These are phyloP conservation scores for Fusarium palustre DNA, from an alignment of 2,329 filamentous ascomycete species.

Conservation along the genomic window DNA sequence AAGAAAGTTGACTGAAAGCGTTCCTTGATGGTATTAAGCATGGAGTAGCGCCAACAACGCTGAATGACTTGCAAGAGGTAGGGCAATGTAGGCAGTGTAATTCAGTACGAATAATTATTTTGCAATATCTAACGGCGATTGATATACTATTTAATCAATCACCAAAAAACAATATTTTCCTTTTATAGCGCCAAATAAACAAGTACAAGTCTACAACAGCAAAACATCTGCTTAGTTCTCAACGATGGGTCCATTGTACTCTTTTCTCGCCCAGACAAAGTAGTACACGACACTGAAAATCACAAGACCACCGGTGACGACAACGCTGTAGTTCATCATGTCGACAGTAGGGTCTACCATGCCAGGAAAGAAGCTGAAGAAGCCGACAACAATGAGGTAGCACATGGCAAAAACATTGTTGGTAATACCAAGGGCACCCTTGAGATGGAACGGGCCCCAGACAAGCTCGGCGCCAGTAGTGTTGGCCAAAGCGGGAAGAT, in stretches of 20 bases:
- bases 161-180: background rate
- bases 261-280: constrained; percentile 54
- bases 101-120: too few relatives aligned
- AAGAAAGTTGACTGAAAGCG: background rate
- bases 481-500: constrained; percentile 47
- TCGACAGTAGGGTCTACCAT: constrained; percentile 45
- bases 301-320: constrained; percentile 57
- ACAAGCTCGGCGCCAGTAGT: constrained; percentile 47
- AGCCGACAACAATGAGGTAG: constrained; percentile 66
- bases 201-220: background rate
- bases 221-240: constrained; percentile 29
- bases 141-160: too few relatives aligned
- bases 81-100: too few relatives aligned
- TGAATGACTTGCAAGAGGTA: too few relatives aligned
- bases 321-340: constrained; percentile 61
- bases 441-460: constrained; percentile 69
- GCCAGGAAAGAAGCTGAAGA: constrained; percentile 67
- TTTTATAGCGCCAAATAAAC: background rate
- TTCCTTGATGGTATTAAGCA: rapidly evolving
- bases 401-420: constrained; percentile 66
- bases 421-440: constrained; percentile 61
- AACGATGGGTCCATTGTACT: constrained; percentile 60
- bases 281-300: constrained; percentile 63
- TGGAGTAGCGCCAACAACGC: too few relatives aligned
- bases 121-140: too few relatives aligned